phyloP scores from a whole-genome alignment of 108 stramenopile genomes.

The Schizochytrium sp. region DNA sequence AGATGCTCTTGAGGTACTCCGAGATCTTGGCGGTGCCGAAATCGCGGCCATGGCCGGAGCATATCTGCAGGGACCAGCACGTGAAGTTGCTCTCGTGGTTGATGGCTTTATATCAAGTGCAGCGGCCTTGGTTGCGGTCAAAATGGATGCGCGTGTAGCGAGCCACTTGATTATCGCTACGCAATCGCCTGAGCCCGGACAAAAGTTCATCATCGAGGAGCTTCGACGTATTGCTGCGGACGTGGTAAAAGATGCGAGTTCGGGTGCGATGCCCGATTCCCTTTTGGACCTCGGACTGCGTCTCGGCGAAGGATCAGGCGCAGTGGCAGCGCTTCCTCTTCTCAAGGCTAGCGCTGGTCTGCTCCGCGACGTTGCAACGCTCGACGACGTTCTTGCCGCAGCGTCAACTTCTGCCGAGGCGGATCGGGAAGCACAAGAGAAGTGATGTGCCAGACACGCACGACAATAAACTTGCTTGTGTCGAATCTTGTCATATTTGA shows the following conservation, averaged over 20 bases:
- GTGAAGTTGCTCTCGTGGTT: constrained; percentile 55
- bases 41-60: constrained; percentile 68
- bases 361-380: background rate
- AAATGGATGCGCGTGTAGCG: constrained; percentile 41
- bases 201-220: background rate
- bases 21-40: constrained; percentile 64
- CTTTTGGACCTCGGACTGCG: background rate
- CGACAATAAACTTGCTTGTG: too few relatives aligned
- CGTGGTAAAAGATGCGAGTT: background rate
- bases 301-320: background rate
- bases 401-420: too few relatives aligned
- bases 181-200: constrained; percentile 57
- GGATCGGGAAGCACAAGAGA: too few relatives aligned
- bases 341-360: background rate
- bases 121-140: constrained; percentile 60
- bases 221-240: background rate
- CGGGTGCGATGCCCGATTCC: background rate
- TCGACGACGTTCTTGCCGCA: background rate
- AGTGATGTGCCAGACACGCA: too few relatives aligned
- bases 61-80: constrained; percentile 46
- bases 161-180: constrained; percentile 57
- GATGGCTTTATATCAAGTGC: constrained; percentile 69
- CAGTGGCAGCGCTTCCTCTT: background rate
- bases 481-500: too few relatives aligned
- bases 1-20: background rate